Evolutionary conservation across 2,329 filamentous ascomycete species (phyloP), one percentile per base, ranked within the genome.

Genomic region (Furcasterigmium furcatum): DNA sequence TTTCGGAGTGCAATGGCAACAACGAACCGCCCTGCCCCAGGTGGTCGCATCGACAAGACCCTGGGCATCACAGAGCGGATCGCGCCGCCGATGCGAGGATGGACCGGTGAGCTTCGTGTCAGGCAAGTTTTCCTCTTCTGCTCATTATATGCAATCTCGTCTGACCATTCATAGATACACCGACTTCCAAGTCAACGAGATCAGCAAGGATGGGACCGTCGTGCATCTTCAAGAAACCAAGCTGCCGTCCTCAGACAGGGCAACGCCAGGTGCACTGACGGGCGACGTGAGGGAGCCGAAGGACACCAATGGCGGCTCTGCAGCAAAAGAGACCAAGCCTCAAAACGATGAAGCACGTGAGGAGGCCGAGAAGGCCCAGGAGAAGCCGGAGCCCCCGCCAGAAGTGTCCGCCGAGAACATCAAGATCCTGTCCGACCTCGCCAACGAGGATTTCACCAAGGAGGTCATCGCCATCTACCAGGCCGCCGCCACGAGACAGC

Each of bases 101-200:
- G 50, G 50, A 51, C 44, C 3, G 50, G 50, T 42, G 50, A 52
- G 19, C 48, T 51, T 41, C 50, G 50, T 24, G 50, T 51, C 24
- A 51, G 50, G 50, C 49, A 38, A 9, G 32, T 24, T 4, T 18
- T 16, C 9, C n/a, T 14, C n/a, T n/a, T 16, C 14, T 4, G 16
- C 22, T 16, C 8, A 20, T 16, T 41, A 16, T 19, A 14, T 20
- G 7, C n/a, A n/a, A 1, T 14, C 39, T 3, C 9, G 9, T 6
- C 29, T 34, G n/a, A 30, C 29, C 10, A 2, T 16, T 4, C 13
- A 18, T 41, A 82, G 89, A 54, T 96, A 91, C 65, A 92, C 91
- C 4, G 91, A 96, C 63, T 96, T 96, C 58, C 74, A 94, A 55
- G 91, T 96, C 56, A 91, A 95, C 59, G 91, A 96, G 65, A 92